These are phyloP conservation scores for Aspergillus quadricinctus DNA, from an alignment of 2,329 filamentous ascomycete genomes.

Conservation along the genomic window DNA sequence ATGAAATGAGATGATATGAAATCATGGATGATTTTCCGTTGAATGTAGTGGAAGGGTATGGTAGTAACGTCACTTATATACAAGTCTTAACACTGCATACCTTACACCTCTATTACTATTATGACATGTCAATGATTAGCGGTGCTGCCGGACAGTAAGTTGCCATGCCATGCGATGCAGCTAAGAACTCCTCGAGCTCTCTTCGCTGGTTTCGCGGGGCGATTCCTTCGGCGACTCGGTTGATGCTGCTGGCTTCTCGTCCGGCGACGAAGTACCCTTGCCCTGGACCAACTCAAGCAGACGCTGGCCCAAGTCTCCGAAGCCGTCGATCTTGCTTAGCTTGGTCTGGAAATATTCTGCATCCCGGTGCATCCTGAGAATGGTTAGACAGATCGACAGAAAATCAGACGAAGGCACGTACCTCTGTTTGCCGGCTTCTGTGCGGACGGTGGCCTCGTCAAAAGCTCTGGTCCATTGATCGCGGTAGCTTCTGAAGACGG, in stretches of 20 bases:
- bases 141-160: not conserved
- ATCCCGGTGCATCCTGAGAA: conserved; percentile 67
- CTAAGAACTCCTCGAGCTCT: conserved; percentile 6
- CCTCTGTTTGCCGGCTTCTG: conserved; percentile 66
- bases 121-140: not conserved
- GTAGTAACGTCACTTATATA: not conserved
- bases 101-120: not conserved
- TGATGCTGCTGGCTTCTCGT: conserved; percentile 1
- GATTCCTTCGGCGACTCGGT: not conserved
- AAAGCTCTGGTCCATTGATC: conserved; percentile 73
- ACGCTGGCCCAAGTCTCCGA: conserved; percentile 66
- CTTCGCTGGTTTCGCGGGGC: not conserved
- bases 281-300: conserved; percentile 51
- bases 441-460: conserved; percentile 60
- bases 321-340: conserved; percentile 73
- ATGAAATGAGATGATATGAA: not conserved
- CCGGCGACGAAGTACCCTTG: conserved; percentile 28
- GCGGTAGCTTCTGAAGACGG: conserved; percentile 77
- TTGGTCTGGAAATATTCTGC: conserved; percentile 67
- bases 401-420: too few relatives aligned
- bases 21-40: not conserved
- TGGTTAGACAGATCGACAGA: too few relatives aligned
- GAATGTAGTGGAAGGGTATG: too few relatives aligned
- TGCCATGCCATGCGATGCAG: not conserved
- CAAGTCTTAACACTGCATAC: not conserved